Percentiles rank a stretch among this genome's conserved stretches.
Conservation (phyloP, 306 rosid species). For the Citrullus colocynthis region DNA sequence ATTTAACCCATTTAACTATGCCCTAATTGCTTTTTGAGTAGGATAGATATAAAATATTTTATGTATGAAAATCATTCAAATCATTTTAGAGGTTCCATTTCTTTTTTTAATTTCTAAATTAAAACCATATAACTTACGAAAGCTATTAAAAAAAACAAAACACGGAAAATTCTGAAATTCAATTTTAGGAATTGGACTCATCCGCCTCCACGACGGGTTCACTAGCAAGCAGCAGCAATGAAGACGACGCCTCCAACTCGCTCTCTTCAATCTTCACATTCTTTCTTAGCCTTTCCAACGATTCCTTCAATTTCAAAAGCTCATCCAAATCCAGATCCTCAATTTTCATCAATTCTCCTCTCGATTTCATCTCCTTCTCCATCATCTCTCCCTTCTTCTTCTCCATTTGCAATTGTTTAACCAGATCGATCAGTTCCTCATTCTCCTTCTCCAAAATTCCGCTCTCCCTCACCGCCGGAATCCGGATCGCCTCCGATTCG, state of each 20-base stretch:
- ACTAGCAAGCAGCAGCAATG: slow-evolving; percentile 27
- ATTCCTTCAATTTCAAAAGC: slow-evolving; percentile 11
- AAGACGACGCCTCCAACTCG: slow-evolving; percentile 35
- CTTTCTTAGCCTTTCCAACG: slow-evolving; percentile 6
- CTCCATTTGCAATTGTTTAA: slow-evolving; percentile 16
- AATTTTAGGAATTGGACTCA: not conserved
- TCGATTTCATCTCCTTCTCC: slow-evolving; percentile 9
- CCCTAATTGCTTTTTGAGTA: no score
- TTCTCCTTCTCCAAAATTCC: not conserved
- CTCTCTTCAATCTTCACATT: slow-evolving; percentile 6
- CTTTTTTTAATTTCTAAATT: not conserved
- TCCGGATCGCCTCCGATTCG: not conserved
- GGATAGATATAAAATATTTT: no score
- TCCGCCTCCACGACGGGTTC: not conserved
- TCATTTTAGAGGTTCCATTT: not conserved
- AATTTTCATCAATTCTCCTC: not conserved
- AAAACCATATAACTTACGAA: not conserved
- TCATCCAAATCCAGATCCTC: not conserved
- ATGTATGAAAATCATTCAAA: no score
- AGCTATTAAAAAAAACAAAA: not conserved
- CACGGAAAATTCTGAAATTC: not conserved
- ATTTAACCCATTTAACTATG: no score
- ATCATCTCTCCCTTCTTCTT: slow-evolving; percentile 18
- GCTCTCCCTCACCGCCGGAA: not conserved
- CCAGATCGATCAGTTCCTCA: slow-evolving; percentile 10